phyloP scores from a whole-genome alignment of 2,329 filamentous ascomycete species.

The Reticulascus tulasneorum region DNA sequence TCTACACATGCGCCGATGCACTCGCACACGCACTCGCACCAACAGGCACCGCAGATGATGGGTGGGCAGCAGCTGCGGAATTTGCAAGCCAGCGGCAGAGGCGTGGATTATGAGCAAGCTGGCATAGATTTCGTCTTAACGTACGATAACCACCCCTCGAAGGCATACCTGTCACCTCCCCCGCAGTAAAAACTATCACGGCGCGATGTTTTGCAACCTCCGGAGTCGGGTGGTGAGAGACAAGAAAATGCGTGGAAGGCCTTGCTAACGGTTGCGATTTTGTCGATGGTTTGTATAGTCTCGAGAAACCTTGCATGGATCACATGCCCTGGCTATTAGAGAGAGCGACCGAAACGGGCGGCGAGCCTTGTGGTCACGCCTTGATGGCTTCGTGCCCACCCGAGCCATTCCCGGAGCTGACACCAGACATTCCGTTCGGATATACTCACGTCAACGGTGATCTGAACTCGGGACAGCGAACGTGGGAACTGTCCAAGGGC shows the following conservation, averaged over 20 bases:
- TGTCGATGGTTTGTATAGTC: conserved; percentile 48
- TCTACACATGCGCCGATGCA: conserved; percentile 20
- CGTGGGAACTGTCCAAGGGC: conserved; percentile 72
- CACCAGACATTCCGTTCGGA: conserved; percentile 50
- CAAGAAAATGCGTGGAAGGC: conserved; percentile 18
- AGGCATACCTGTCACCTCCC: conserved; percentile 64
- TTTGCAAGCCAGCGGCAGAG: conserved; percentile 27
- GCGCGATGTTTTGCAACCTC: conserved; percentile 9
- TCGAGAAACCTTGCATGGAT: conserved; percentile 91
- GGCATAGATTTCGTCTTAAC: conserved; percentile 89
- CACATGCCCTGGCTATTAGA: conserved; percentile 78
- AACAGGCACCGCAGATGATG: conserved; percentile 19
- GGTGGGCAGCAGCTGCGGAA: conserved; percentile 25
- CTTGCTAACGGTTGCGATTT: conserved; percentile 41
- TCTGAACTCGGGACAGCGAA: conserved; percentile 58
- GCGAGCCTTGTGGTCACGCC: conserved; percentile 78
- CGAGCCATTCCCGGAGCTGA: conserved; percentile 49
- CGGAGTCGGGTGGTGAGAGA: conserved; percentile 10
- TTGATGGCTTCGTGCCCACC: conserved; percentile 91
- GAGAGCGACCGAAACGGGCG: conserved; percentile 53
- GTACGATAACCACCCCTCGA: conserved; percentile 64
- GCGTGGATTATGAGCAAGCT: conserved; percentile 72
- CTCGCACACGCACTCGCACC: conserved; percentile 14
- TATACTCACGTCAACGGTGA: conserved; percentile 31
- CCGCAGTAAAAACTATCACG: conserved; percentile 39